These are phyloP conservation scores for Neofusicoccum parvum DNA, from an alignment of 2,329 filamentous ascomycete genomes.

Conservation along the genomic window DNA sequence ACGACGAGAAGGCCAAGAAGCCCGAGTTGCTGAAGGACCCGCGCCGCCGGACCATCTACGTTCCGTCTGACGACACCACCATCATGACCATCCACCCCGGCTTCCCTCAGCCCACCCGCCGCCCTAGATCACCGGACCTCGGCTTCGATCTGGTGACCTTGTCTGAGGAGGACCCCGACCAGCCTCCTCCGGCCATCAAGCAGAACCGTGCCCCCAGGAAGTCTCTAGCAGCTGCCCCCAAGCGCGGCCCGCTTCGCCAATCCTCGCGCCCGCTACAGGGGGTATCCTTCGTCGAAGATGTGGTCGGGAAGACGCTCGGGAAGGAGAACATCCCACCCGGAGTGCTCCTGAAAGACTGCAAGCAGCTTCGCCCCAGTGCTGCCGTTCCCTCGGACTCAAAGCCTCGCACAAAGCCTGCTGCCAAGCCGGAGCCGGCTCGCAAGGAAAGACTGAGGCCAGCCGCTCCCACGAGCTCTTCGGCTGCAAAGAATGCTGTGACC, in stretches of 20 bases:
- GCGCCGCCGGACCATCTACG: conserved; percentile 53
- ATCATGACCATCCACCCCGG: conserved; percentile 56
- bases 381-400: not conserved
- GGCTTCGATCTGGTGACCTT: conserved; percentile 42
- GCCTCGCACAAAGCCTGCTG: not conserved
- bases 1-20: conserved; percentile 29
- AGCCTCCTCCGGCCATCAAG: conserved; percentile 31
- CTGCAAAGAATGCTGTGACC: not conserved
- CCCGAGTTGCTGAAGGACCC: conserved; percentile 44
- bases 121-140: conserved; percentile 39
- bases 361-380: conserved; percentile 22
- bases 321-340: conserved; percentile 66
- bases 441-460: not conserved
- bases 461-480: not conserved
- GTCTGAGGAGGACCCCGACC: conserved; percentile 41
- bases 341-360: conserved; percentile 26
- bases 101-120: conserved; percentile 29
- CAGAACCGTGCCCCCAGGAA: conserved; percentile 39
- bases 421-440: not conserved
- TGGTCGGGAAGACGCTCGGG: conserved; percentile 57
- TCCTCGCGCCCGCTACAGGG: conserved; percentile 44
- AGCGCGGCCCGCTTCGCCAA: conserved; percentile 53
- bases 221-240: conserved; percentile 50
- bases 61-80: conserved; percentile 55
- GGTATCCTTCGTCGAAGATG: conserved; percentile 44